phyloP scores from a whole-genome alignment of 371 early-diverging fungal species.

The Mucor ambiguus region DNA sequence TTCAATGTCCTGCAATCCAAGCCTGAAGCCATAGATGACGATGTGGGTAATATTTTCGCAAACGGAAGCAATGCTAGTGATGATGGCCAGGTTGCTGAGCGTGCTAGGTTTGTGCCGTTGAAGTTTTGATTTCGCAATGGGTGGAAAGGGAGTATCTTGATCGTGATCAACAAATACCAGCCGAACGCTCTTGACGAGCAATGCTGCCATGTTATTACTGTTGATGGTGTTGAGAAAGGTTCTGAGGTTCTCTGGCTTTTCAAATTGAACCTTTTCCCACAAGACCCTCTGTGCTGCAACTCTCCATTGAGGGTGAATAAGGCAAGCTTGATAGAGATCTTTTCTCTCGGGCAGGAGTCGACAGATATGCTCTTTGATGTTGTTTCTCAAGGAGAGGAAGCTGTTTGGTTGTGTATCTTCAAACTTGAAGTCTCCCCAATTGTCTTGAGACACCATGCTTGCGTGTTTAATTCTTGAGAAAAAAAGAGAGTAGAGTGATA shows the following conservation, averaged over 20 bases:
- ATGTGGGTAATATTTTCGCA: slow-evolving; percentile 40
- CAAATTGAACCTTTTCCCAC: slow-evolving; percentile 39
- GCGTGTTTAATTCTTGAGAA: no score
- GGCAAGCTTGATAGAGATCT: slow-evolving; percentile 33
- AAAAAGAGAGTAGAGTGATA: not conserved
- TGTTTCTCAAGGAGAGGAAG: slow-evolving; percentile 18
- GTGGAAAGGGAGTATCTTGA: slow-evolving; percentile 19
- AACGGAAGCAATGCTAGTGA: slow-evolving; percentile 15
- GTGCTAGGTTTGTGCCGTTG: slow-evolving; percentile 19
- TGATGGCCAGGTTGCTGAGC: slow-evolving; percentile 23
- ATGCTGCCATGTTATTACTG: slow-evolving; percentile 23
- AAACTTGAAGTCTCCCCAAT: slow-evolving; percentile 21
- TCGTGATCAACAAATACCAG: slow-evolving; percentile 26
- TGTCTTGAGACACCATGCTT: not conserved
- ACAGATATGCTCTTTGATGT: slow-evolving; percentile 40
- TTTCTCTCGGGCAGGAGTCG: slow-evolving; percentile 26
- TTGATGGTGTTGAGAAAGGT: slow-evolving; percentile 17
- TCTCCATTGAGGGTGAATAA: slow-evolving; percentile 35
- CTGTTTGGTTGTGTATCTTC: slow-evolving; percentile 6
- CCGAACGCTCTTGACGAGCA: slow-evolving; percentile 30
- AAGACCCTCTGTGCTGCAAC: slow-evolving; percentile 35
- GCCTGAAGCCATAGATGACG: slow-evolving; percentile 43
- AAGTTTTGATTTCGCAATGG: slow-evolving; percentile 20
- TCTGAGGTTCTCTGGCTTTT: slow-evolving; percentile 23
- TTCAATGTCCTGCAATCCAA: slow-evolving; percentile 28